These are phyloP conservation scores for Esteya vermicola DNA, from an alignment of 2,329 filamentous ascomycete species.

Conservation along the genomic window DNA sequence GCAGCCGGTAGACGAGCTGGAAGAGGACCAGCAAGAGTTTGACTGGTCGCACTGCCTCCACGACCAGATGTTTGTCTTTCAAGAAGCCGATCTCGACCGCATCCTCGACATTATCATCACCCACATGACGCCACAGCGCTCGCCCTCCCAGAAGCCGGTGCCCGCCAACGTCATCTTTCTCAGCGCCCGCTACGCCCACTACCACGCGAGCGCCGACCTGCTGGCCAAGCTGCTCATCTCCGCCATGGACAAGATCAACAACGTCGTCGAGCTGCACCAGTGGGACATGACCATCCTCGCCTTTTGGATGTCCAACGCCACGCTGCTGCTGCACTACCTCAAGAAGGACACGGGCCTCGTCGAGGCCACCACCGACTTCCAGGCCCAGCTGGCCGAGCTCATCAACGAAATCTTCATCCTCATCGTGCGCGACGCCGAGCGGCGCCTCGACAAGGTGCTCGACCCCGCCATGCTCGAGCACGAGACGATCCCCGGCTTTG, in stretches of 20 bases:
- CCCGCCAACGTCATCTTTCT: conserved; percentile 96
- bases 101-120: conserved; percentile 95
- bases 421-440: conserved; percentile 89
- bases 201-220: conserved; percentile 79
- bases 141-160: conserved; percentile 92
- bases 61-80: conserved; percentile 99
- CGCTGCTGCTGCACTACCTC: conserved; percentile 84
- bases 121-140: conserved; percentile 92
- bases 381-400: conserved; percentile 82
- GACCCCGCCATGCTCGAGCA: conserved; percentile 92
- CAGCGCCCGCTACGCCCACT: conserved; percentile 89
- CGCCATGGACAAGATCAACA: conserved; percentile 92
- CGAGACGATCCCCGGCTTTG: conserved; percentile 93
- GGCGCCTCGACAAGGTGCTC: conserved; percentile 89
- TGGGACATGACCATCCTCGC: conserved; percentile 99
- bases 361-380: conserved; percentile 72
- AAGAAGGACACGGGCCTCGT: conserved; percentile 83
- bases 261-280: conserved; percentile 86
- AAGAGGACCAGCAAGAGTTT: conserved; percentile 86
- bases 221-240: conserved; percentile 66
- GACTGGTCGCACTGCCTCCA: conserved; percentile 89
- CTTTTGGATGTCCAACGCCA: conserved; percentile 98
- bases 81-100: conserved; percentile 79
- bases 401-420: conserved; percentile 98
- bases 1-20: conserved; percentile 40